Conservation (phyloP, 2,329 filamentous ascomycete species). For the Colletotrichum horii region DNA sequence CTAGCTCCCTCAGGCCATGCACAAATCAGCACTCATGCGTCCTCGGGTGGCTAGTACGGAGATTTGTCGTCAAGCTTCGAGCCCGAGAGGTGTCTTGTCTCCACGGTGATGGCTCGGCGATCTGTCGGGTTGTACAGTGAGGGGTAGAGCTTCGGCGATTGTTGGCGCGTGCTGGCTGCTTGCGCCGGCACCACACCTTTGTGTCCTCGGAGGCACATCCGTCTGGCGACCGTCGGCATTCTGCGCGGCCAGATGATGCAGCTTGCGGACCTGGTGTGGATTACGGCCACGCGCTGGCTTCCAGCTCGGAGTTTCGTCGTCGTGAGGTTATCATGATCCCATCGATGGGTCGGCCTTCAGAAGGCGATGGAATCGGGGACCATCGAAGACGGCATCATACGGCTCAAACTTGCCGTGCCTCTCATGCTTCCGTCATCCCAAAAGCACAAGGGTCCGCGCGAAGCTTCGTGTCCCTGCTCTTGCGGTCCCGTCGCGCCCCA, state of each 20-base stretch:
- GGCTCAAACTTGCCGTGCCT: not conserved
- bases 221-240: not conserved
- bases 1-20: not conserved
- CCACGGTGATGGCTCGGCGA: slow-evolving; percentile 17
- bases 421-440: slow-evolving; percentile 3
- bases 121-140: slow-evolving; percentile 14
- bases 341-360: not conserved
- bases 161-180: not conserved
- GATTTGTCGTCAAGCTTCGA: slow-evolving; percentile 21
- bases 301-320: not conserved
- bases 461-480: not conserved
- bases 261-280: not conserved
- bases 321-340: not conserved
- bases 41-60: not conserved
- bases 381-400: not conserved
- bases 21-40: slow-evolving; percentile 2
- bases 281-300: not conserved
- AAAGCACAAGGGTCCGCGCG: not conserved
- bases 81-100: not conserved
- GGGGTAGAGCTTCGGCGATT: slow-evolving; percentile 2
- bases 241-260: not conserved
- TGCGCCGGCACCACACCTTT: not conserved
- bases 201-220: not conserved
- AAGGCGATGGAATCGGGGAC: not conserved
- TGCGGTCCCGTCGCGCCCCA: not conserved